Percentiles rank a stretch among this genome's conserved stretches.
These are phyloP conservation scores for Moricandia arvensis DNA, from an alignment of 345 rosid genomes.

Conservation along the genomic window DNA sequence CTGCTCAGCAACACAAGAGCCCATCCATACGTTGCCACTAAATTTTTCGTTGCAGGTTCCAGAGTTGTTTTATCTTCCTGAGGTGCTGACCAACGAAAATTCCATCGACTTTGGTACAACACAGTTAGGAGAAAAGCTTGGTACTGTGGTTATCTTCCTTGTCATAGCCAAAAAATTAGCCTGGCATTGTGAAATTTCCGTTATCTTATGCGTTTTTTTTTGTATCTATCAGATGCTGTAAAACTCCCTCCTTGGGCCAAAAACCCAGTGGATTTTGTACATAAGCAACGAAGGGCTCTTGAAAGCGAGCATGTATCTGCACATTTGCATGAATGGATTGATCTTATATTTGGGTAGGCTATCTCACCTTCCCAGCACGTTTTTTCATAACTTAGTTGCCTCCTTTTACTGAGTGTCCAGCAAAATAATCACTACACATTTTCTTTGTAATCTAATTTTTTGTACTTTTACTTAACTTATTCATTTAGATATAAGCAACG, in stretches of 20 bases:
- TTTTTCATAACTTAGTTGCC: conserved; percentile 14
- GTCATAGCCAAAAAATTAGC: conserved; percentile 19
- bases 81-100: conserved; percentile 86
- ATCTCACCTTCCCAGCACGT: conserved; percentile 1
- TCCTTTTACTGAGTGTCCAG: conserved; percentile 3
- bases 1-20: conserved; percentile 15
- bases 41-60: conserved; percentile 63
- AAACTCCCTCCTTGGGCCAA: conserved; percentile 96
- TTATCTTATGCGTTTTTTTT: conserved; percentile 24
- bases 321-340: conserved; percentile 97
- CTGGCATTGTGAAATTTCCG: conserved; percentile 3
- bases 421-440: conserved; percentile 14
- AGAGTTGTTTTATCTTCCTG: conserved; percentile 96
- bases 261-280: conserved; percentile 88
- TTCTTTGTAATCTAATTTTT: not conserved
- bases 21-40: conserved; percentile 15
- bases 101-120: conserved; percentile 87
- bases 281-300: conserved; percentile 89
- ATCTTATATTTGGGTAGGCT: conserved; percentile 91
- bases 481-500: conserved; percentile 86
- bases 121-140: conserved; percentile 87
- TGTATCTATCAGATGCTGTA: conserved; percentile 65
- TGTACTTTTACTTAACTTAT: conserved; percentile 21
- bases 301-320: conserved; percentile 97
- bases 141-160: conserved; percentile 41